phyloP scores from a whole-genome alignment of 2,329 filamentous ascomycete genomes.

The Septoria linicola region DNA sequence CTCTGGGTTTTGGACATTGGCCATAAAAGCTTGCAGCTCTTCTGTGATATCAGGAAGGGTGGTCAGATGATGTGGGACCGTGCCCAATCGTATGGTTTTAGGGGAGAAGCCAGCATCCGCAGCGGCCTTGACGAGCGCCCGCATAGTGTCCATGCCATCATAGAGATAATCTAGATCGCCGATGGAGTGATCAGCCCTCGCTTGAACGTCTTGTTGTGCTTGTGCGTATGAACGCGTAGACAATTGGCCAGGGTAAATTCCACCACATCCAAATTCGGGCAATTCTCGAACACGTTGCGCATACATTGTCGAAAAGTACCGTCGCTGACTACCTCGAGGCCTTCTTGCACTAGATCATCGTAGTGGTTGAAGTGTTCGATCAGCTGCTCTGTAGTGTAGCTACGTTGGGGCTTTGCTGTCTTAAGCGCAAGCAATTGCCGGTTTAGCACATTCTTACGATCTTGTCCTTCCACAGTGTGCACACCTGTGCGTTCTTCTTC shows the following conservation, averaged over 20 bases:
- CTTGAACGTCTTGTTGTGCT: too few species aligned
- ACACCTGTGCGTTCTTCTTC: too few species aligned
- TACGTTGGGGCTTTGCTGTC: background rate
- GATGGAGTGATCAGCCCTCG: too few species aligned
- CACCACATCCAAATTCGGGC: background rate
- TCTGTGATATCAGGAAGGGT: too few species aligned
- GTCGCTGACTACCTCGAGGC: background rate
- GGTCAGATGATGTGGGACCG: background rate
- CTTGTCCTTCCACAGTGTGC: too few species aligned
- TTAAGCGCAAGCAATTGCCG: background rate
- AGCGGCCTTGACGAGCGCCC: background rate
- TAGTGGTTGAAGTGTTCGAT: background rate
- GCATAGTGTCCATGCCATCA: background rate
- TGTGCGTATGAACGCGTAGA: too few species aligned
- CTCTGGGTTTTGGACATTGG: too few species aligned
- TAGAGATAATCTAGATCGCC: background rate
- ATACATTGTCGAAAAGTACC: background rate
- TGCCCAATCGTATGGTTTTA: background rate
- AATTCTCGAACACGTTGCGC: slow-evolving; percentile 2
- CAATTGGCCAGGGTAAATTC: too few species aligned
- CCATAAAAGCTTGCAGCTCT: too few species aligned
- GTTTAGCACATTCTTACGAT: background rate
- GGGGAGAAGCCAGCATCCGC: background rate
- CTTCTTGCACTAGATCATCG: background rate
- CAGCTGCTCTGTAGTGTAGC: background rate